Base-by-base conservation (phyloP, 257 asterid genomes). In the Salvia rosmarinus region DNA sequence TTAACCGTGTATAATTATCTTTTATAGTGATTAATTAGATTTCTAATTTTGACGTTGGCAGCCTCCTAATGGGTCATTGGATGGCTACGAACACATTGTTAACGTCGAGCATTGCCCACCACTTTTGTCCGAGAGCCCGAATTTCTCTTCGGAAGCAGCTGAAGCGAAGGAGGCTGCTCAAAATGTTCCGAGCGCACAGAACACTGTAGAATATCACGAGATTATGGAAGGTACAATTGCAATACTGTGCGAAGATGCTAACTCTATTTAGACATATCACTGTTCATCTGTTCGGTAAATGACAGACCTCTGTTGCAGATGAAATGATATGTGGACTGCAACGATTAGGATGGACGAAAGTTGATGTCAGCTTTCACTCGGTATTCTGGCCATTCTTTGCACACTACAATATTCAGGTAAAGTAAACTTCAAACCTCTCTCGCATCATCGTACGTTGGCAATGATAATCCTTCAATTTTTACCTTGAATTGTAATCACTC, bases 111-210 rank as follows among this genome's bases (percentile, higher is more conserved):
- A 88, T 67, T 91, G 94, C 76, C 90, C 85, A 0, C 90, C 96
- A 12, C 84, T 84, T 74, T 79, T 80, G 47, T 84, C 91, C 2
- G 87, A 84, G 79, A 79, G 77, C 13, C 89, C 98, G 4, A 77
- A 82, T 55, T 89, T 89, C 75, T 88, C 86, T 71, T 95, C 85
- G 4, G 86, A 89, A 79, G 99, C 97, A 30, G 98, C 95, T 20
- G 84, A 79, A 76, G 96, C 96, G 46, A 91, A 91, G 75, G 95
- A 88, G 81, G 95, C 91, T 30, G 97, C 96, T 63, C 97, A 91
- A 77, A 89, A 80, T 20, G 82, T 82, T 64, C 87, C 96, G 35
- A 94, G 16, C 78, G 25, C 72, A 11, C 76, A 80, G 75, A 87
- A 75, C 67, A 86, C 93, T 11, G 65, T 68, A 60, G 92, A 83